Evolutionary conservation across 257 asterid genomes (phyloP).

Genomic region (Phtheirospermum japonicum): DNA sequence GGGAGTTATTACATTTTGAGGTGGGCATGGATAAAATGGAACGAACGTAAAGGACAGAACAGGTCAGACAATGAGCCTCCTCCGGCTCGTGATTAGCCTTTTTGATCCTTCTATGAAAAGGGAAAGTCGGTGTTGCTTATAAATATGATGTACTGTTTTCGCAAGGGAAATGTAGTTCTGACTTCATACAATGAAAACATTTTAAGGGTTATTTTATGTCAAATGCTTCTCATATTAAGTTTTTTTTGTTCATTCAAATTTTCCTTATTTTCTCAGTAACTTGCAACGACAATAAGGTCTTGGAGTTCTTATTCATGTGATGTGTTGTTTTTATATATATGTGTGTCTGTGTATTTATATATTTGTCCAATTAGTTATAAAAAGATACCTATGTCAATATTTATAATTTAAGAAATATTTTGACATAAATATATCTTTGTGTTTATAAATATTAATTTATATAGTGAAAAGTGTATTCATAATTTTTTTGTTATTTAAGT

Average conservation of each 20-base stretch:
- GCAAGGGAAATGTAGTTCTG: constrained; percentile 22
- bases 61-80: constrained; percentile 54
- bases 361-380: no score
- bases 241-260: constrained; percentile 6
- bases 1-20: constrained; percentile 68
- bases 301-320: constrained; percentile 7
- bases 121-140: constrained; percentile 22
- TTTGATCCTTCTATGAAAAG: background rate
- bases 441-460: no score
- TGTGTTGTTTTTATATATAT: background rate
- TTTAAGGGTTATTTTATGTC: background rate
- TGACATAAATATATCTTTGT: no score
- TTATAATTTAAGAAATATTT: no score
- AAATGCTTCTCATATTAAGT: background rate
- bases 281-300: background rate
- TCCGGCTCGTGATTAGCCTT: constrained; percentile 43
- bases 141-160: constrained; percentile 20
- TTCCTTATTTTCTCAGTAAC: constrained; percentile 9
- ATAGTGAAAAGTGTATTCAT: no score
- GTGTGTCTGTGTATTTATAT: no score
- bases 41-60: constrained; percentile 62
- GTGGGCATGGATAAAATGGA: constrained; percentile 96
- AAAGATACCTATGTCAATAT: no score
- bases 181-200: constrained; percentile 22
- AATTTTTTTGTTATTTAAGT: no score